Evolutionary conservation across 2,329 filamentous ascomycete genomes (phyloP), one percentile per base, ranked within the genome.

Genomic region (Cercospora sp.): DNA sequence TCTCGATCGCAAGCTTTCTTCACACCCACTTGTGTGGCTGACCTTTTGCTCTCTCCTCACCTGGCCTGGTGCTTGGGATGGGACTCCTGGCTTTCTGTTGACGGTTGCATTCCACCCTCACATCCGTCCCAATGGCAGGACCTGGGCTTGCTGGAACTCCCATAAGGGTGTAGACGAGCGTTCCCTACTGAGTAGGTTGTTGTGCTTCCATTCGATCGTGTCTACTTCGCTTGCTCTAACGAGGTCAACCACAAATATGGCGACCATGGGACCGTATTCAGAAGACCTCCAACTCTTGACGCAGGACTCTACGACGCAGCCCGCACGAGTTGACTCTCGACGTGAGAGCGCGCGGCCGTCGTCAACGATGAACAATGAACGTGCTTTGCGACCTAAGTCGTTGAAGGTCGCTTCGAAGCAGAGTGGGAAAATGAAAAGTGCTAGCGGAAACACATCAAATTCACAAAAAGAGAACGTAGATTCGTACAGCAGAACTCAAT

Each of bases 31-130:
- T 23, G 12, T 20, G 42, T 18, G 18, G 45, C 20, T 23, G 33
- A 13, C 5, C 13, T 36, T 36, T 36, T 36, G 31, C 33, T 13
- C 33, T 20, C 42, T 45, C 6, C 10, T 23, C 58, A 23, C 23
- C 63, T 55, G 65, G 61, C 60, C 68, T 57, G 65, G 65, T 70
- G 51, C 60, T 64, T 36, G 60, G 60, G 48, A 64, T 36, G 60
- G 60, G 48, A 64, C 57, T 40, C 68, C 68, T 72, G 70, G 68
- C 67, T 61, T 69, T 23, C 61, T 75, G 72, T 74, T 74, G 73
- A 76, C 72, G 74, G 69, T 51, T 74, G 42, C 74, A 76, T 76
- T 76, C 74, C 74, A 63, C 69, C 72, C 73, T 75, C 70, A 74
- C 69, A 66, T 74, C 71, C 20, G 48, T 12, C 69, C 69, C 63